Base-by-base conservation (phyloP, 371 early-diverging fungal species). In the Massospora cicadina region DNA sequence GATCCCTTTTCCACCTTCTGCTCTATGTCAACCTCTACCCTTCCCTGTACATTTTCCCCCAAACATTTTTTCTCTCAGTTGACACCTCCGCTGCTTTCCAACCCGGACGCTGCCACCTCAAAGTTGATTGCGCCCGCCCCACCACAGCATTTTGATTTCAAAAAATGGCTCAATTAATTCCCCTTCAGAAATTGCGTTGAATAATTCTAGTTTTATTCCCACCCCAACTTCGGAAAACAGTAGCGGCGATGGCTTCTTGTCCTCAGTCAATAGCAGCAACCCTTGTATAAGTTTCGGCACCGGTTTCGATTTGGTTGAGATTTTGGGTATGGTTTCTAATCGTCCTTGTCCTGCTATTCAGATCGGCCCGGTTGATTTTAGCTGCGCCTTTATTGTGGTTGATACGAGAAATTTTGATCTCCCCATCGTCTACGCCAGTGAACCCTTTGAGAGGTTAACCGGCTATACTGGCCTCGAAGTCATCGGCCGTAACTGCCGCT, bases 401-500 rank as follows among this genome's bases (percentile, higher is more conserved):
- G 78, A 78, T 70, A 76, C 78, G 3, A 65, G 73, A 25, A 72
- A 71, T 58, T 73, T 71, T 32, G 76, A 76, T 64, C 69, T 68
- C 23, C 78, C 79, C 0, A 72, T 86, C 30, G 74, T 84, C 27
- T 84, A 83, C 64, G 77, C 71, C 12, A 76, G 75, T 53, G 77
- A 80, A 24, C 75, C 78, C 30, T 84, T 84, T 70, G 74, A 77
- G 58, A 68, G 68, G 69, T 63, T 86, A 53, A 84, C 86, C 0
- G 84, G 81, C 0, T 86, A 82, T 64, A 43, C 69, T 2, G 67
- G 68, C 3, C 62, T 29, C 26, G 84, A 86, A 66, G 73, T 76
- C 29, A 59, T 86, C 1, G 81, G 82, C n/a, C 67, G 74, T 23
- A 84, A 83, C 62, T 86, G 86, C 71, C 74, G 86, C 3, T 84